Base-by-base conservation (phyloP, 495 filamentous ascomycete species). In the Penicillium cinerascens region DNA sequence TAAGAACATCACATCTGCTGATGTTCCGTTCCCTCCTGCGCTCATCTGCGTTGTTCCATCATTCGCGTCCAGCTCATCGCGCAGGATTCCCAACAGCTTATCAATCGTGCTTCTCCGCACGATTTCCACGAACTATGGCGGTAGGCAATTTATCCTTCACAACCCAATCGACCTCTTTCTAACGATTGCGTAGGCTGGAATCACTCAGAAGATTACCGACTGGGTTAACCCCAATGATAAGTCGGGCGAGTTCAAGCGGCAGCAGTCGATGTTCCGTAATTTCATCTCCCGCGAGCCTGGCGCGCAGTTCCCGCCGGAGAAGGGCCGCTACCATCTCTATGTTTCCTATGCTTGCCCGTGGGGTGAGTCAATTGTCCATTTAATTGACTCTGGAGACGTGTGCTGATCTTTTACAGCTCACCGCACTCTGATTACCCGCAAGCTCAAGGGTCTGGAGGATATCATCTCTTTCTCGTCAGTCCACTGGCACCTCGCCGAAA, bases 211-310 rank as follows among this genome's bases (percentile, higher is more conserved):
- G 33, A 93, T 96, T 66, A 91, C 89, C 25, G 79, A 92, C 60
- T 96, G 90, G 90, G 91, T 91, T 16, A 73, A 79, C 20, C 84
- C 83, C 33, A 72, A 73, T 49, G 87, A 91, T 70, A 86, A 81
- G 54, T 79, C 82, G 2, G 92, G 92, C 71, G 91, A 96, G 70
- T 97, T 95, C 83, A 95, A 93, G 73, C 86, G 88, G 27, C 83
- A 84, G 60, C 71, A 70, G 50, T 87, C 85, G 37, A 76, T 78
- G 44, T 91, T 91, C 69, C 85, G 88, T 38, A 78, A 82, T 66
- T 87, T 73, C 65, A 85, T 92, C 69, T 88, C 79, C n/a, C 75
- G 72, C 41, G 68, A 87, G 50, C 64, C 81, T 6, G 81, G 76
- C 8, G 80, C 84, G 4, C 66, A 84, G 48, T 87, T 86, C 53